These are phyloP conservation scores for Retiboletus fuscus DNA, from an alignment of 1,284 basidiomycete genomes.

Conservation along the genomic window DNA sequence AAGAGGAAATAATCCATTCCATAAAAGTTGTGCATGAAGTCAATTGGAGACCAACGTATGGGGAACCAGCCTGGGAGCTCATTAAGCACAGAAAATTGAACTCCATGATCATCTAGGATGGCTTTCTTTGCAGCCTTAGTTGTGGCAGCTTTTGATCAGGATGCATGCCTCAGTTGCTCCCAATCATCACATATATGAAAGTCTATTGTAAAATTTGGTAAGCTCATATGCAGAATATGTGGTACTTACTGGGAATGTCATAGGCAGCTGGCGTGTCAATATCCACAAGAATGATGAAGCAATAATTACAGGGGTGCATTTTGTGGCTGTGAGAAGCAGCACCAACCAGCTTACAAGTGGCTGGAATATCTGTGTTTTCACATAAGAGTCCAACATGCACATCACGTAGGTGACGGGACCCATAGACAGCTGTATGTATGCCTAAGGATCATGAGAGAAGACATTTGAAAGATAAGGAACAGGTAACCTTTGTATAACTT, in stretches of 20 bases:
- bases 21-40: slow-evolving; percentile 3
- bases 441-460: neutral
- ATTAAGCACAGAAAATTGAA: neutral
- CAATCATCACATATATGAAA: neutral
- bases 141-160: neutral
- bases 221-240: neutral
- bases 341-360: neutral
- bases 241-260: neutral
- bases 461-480: neutral
- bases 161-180: neutral
- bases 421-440: neutral
- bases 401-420: neutral
- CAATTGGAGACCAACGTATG: neutral
- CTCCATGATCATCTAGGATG: neutral
- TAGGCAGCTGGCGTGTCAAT: slow-evolving; percentile 1
- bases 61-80: neutral
- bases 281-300: neutral
- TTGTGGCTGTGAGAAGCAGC: neutral
- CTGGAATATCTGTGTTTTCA: neutral
- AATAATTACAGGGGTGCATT: neutral
- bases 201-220: neutral
- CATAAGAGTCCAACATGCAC: neutral
- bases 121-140: neutral
- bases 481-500: slow-evolving; percentile 2
- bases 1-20: neutral